phyloP scores from a whole-genome alignment of 1,139 yeast genomes.

The Protomyces inundatus region DNA sequence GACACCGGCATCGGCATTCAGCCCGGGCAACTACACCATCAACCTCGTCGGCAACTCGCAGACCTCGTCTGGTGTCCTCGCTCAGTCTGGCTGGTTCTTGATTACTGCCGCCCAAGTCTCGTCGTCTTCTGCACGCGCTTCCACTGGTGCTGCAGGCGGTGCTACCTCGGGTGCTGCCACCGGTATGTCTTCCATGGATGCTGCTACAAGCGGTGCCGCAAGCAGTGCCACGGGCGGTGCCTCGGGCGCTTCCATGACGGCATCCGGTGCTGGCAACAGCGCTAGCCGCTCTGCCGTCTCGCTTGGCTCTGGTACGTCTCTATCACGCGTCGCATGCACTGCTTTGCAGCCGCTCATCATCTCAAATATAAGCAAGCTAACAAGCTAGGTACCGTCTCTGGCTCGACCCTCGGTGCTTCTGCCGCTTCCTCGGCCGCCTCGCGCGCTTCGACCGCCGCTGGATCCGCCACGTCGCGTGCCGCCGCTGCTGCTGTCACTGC shows the following conservation, averaged over 20 bases:
- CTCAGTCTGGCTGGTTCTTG: slow-evolving; percentile 22
- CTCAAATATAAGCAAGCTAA: neutral
- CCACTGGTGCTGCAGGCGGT: slow-evolving; percentile 6
- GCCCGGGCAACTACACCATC: slow-evolving; percentile 25
- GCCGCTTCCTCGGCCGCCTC: slow-evolving; percentile 17
- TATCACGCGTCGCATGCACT: neutral
- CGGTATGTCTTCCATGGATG: neutral
- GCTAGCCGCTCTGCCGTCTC: neutral
- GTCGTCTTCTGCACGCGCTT: slow-evolving; percentile 5
- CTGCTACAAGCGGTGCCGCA: neutral
- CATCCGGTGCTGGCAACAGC: neutral
- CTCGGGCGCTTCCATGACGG: neutral
- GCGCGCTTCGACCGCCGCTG: slow-evolving; percentile 2
- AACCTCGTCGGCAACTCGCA: slow-evolving; percentile 24
- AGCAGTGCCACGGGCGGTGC: neutral
- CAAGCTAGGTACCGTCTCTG: neutral
- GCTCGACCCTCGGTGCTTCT: neutral
- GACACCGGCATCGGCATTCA: slow-evolving; percentile 17
- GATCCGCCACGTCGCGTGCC: neutral
- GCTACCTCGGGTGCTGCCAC: neutral
- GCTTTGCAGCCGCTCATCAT: no score
- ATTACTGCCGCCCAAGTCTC: slow-evolving; percentile 17
- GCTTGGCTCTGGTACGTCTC: neutral
- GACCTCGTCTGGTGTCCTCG: slow-evolving; percentile 21
- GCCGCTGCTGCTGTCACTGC: slow-evolving; percentile 14